Conservation (phyloP, 495 filamentous ascomycete species). For the Tuber calosporum region DNA sequence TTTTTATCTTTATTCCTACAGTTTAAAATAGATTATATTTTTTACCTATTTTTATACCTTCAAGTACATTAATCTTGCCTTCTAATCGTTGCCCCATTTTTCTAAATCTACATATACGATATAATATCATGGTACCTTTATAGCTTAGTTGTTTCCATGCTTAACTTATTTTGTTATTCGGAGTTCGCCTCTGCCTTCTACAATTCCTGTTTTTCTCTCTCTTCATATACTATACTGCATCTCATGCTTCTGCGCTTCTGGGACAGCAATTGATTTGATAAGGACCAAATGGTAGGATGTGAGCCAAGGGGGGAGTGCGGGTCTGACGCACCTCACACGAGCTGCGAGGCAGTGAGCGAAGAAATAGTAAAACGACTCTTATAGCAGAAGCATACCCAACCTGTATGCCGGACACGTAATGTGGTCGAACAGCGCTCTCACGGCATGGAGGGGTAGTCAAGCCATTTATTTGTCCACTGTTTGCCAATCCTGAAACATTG, state of each 20-base stretch:
- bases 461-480: neutral
- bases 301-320: neutral
- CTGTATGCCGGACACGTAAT: neutral
- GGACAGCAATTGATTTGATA: neutral
- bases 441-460: constrained; percentile 9
- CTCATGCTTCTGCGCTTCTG: neutral
- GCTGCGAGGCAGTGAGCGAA: constrained; percentile 4
- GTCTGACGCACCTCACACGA: constrained; percentile 2
- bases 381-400: neutral
- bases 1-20: no score
- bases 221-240: no score
- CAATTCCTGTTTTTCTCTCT: no score
- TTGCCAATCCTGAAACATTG: neutral
- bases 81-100: no score
- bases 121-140: no score
- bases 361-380: constrained; percentile 6
- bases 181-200: no score
- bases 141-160: no score
- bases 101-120: no score
- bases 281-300: neutral
- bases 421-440: constrained; percentile 7
- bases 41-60: no score
- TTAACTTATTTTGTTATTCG: no score
- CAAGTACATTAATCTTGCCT: no score
- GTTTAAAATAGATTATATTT: no score